These are phyloP conservation scores for Cicer chorassanicum DNA, from an alignment of 306 rosid genomes.

Conservation along the genomic window DNA sequence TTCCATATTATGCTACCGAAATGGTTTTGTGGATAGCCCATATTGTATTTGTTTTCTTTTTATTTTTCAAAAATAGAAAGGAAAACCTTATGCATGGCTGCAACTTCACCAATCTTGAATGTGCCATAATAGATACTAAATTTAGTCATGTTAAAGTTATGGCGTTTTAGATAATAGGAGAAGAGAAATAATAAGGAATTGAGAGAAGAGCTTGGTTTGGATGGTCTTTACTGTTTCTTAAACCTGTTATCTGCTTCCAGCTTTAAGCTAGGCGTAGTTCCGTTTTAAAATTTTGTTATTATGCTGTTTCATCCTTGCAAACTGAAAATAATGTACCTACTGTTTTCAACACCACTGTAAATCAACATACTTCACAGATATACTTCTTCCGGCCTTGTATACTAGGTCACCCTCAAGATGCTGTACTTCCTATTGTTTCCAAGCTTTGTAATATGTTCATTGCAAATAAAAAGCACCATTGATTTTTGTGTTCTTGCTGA, in stretches of 20 bases:
- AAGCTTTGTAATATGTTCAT: not conserved
- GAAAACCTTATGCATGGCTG: not conserved
- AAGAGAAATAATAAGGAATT: not conserved
- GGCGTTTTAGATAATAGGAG: not conserved
- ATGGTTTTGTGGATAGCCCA: not conserved
- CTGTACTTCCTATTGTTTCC: not conserved
- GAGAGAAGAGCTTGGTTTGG: not conserved
- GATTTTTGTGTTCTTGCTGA: not conserved
- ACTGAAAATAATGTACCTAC: not conserved
- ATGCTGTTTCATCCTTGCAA: not conserved
- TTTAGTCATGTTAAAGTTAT: not conserved
- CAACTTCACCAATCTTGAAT: conserved; percentile 1
- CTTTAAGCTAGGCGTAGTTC: not conserved
- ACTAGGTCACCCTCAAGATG: no score
- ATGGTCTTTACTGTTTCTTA: not conserved
- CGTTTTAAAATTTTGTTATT: not conserved
- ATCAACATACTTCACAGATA: no score
- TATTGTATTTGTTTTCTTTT: not conserved
- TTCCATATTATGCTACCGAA: not conserved
- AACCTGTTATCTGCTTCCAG: conserved; percentile 1
- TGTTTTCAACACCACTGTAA: no score
- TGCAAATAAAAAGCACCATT: not conserved
- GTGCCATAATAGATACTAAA: not conserved
- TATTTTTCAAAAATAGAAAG: not conserved
- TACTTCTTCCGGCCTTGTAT: no score